These are phyloP conservation scores for Fallopia convolvulus DNA, from an alignment of 148 eudicot species.

Conservation along the genomic window DNA sequence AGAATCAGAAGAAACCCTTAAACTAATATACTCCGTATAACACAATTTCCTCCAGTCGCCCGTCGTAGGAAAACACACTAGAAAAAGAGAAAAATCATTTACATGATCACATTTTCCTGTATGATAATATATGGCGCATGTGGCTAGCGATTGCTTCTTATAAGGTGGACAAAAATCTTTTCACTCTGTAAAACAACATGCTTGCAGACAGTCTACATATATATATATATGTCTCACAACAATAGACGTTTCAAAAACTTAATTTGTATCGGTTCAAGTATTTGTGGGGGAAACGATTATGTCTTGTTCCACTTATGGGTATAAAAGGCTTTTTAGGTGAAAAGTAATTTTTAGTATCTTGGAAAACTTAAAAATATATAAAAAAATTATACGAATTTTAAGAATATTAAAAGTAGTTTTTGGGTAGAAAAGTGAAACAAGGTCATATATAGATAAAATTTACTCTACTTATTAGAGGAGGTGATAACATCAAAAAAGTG, in stretches of 20 bases:
- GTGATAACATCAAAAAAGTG: too few relatives aligned
- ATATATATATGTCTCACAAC: background rate
- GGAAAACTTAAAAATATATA: too few relatives aligned
- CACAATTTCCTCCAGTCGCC: background rate
- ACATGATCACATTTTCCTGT: background rate
- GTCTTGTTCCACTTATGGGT: too few relatives aligned
- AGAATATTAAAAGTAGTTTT: too few relatives aligned
- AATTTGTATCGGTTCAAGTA: too few relatives aligned
- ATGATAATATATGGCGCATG: background rate
- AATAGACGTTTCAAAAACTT: background rate
- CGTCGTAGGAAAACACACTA: background rate
- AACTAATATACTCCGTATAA: background rate
- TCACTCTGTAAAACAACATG: background rate
- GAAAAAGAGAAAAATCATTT: background rate
- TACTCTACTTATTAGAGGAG: too few relatives aligned
- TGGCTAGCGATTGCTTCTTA: background rate
- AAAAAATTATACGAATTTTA: too few relatives aligned
- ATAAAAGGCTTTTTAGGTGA: too few relatives aligned
- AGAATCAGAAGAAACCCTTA: background rate
- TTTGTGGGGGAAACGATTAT: too few relatives aligned
- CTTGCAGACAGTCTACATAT: background rate
- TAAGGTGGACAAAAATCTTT: conserved; percentile 4
- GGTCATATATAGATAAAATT: too few relatives aligned
- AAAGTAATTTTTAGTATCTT: too few relatives aligned
- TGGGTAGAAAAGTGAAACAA: too few relatives aligned